These are phyloP conservation scores for Amanita muscaria DNA, from an alignment of 768 basidiomycete genomes.

Conservation along the genomic window DNA sequence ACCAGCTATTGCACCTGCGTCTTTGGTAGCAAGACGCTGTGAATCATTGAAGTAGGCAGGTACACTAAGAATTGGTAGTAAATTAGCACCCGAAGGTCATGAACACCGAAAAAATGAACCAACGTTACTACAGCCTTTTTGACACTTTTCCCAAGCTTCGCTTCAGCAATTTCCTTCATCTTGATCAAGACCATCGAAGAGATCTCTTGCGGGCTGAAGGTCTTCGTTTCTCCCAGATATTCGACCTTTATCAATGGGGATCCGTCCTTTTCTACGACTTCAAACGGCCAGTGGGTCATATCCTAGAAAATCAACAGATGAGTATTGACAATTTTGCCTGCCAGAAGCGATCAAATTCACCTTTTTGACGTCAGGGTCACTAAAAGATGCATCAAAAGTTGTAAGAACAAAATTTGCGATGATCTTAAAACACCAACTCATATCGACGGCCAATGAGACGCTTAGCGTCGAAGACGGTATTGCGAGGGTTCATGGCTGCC, in stretches of 20 bases:
- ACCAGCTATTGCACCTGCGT: slow-evolving; percentile 95
- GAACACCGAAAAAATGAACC: slow-evolving; percentile 22
- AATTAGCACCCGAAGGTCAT: slow-evolving; percentile 1
- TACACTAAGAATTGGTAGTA: slow-evolving; percentile 44
- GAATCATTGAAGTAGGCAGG: slow-evolving; percentile 99
- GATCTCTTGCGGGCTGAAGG: slow-evolving; percentile 96
- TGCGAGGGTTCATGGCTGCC: slow-evolving; percentile 98
- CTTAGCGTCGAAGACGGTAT: slow-evolving; percentile 99
- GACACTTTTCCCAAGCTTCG: slow-evolving; percentile 96
- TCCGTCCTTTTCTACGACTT: slow-evolving; percentile 93
- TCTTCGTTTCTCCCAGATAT: slow-evolving; percentile 92
- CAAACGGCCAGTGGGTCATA: slow-evolving; percentile 96
- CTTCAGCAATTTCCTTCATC: slow-evolving; percentile 99
- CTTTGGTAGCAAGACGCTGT: slow-evolving; percentile 98
- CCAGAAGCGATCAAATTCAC: slow-evolving; percentile 25
- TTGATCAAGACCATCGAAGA: slow-evolving; percentile 99
- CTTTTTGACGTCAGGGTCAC: slow-evolving; percentile 92
- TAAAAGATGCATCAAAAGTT: slow-evolving; percentile 20
- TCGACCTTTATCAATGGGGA: slow-evolving; percentile 95
- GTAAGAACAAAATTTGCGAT: slow-evolving; percentile 9
- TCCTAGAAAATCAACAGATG: slow-evolving; percentile 42
- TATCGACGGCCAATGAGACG: slow-evolving; percentile 97
- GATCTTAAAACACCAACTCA: slow-evolving; percentile 48
- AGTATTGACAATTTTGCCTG: slow-evolving; percentile 7
- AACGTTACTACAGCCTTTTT: slow-evolving; percentile 99